Evolutionary conservation across 495 filamentous ascomycete genomes (phyloP).

Genomic region (Tetracladium marchalianum): DNA sequence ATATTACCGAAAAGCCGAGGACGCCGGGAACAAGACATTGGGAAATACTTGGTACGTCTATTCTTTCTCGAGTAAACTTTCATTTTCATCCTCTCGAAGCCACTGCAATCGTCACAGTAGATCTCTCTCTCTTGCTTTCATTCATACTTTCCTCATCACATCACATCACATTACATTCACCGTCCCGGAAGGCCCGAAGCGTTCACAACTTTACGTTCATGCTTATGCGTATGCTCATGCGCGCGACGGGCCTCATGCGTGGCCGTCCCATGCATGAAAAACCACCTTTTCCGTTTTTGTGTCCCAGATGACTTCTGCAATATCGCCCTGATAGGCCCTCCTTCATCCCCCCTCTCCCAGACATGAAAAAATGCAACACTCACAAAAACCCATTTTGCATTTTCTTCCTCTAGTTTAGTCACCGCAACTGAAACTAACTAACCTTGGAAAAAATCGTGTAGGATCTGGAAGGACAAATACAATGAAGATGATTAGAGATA

Average conservation of each 20-base stretch:
- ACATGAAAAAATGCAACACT: not conserved
- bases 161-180: too few species aligned
- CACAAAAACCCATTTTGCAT: too few species aligned
- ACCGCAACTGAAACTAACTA: too few species aligned
- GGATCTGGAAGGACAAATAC: constrained; percentile 98
- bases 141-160: too few species aligned
- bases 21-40: constrained; percentile 77
- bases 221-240: not conserved
- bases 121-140: constrained; percentile 9
- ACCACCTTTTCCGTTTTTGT: not conserved
- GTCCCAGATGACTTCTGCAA: constrained; percentile 18
- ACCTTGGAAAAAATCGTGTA: constrained; percentile 25
- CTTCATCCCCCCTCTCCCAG: not conserved
- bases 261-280: constrained; percentile 12
- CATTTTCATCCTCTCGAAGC: constrained; percentile 13
- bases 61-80: constrained; percentile 11
- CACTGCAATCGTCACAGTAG: constrained; percentile 13
- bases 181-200: too few species aligned
- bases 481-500: constrained; percentile 23
- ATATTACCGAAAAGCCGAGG: constrained; percentile 89
- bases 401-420: too few species aligned
- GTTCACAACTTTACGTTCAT: too few species aligned
- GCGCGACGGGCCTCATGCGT: constrained; percentile 1
- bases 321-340: constrained; percentile 15
- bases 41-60: constrained; percentile 89